phyloP scores from a whole-genome alignment of 306 rosid species.

The Vigna reflexopilosa region DNA sequence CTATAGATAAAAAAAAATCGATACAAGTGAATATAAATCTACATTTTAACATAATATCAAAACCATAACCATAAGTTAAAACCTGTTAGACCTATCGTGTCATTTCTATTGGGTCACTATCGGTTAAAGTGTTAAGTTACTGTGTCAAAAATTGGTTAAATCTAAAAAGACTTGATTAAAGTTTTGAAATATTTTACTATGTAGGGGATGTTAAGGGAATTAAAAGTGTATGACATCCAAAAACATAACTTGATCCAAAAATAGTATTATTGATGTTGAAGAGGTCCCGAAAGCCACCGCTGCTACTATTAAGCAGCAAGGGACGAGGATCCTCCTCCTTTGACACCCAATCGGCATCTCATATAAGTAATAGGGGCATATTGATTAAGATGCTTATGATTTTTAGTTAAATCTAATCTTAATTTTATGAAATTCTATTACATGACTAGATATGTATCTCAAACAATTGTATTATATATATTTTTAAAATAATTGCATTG shows the following conservation, averaged over 20 bases:
- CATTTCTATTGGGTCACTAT: no score
- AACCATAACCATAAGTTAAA: no score
- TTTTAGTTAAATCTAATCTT: not conserved
- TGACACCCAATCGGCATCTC: not conserved
- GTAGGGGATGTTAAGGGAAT: conserved; percentile 39
- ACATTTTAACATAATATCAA: no score
- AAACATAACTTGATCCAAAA: conserved; percentile 31
- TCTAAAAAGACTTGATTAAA: conserved; percentile 1
- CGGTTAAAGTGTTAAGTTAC: no score
- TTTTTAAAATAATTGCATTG: no score
- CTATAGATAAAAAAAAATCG: no score
- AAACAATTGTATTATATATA: no score
- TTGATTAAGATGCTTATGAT: not conserved
- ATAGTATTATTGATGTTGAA: conserved; percentile 24
- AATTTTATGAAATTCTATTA: not conserved
- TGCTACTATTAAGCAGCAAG: conserved; percentile 49
- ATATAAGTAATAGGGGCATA: not conserved
- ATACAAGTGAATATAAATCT: no score
- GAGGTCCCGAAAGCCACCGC: conserved; percentile 40
- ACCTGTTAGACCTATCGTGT: no score
- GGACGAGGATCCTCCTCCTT: conserved; percentile 45
- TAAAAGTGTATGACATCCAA: conserved; percentile 37
- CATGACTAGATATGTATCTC: no score
- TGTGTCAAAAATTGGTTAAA: conserved; percentile 5
- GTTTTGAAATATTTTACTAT: conserved; percentile 4